A percentile compares a stretch with the other conserved stretches of the same genome.
phyloP scores from a whole-genome alignment of 179 eudicot genomes.

The Silene coronaria region DNA sequence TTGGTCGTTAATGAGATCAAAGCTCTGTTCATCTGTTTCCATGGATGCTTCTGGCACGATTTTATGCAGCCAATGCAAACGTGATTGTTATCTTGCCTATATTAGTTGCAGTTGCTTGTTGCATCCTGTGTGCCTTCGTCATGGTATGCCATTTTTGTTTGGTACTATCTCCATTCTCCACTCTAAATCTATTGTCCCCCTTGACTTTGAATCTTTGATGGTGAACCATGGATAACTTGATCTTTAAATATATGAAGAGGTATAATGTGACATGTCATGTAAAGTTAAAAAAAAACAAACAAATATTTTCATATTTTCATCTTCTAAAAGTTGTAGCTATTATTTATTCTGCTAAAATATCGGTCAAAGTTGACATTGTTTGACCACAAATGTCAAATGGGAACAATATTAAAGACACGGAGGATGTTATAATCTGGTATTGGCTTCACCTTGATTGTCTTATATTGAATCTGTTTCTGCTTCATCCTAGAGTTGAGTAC shows the following conservation, averaged over 20 bases:
- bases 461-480: constrained; percentile 4
- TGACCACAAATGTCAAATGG: neutral
- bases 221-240: neutral
- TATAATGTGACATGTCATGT: neutral
- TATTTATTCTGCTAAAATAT: too few relatives aligned
- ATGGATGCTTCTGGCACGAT: constrained; percentile 59
- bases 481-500: constrained; percentile 41
- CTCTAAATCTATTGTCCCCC: neutral
- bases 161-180: neutral
- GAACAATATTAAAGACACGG: neutral
- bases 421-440: neutral
- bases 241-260: neutral
- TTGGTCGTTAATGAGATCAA: constrained; percentile 60
- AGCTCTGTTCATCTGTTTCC: constrained; percentile 39
- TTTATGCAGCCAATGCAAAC: constrained; percentile 90
- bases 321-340: neutral
- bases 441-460: neutral
- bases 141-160: constrained; percentile 45
- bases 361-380: neutral
- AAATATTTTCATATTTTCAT: neutral
- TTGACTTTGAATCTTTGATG: too few relatives aligned
- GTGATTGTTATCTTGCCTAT: constrained; percentile 84
- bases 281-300: neutral
- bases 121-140: constrained; percentile 87
- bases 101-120: constrained; percentile 66